These are phyloP conservation scores for Rachicladosporium sp. DNA, from an alignment of 2,329 filamentous ascomycete species.

Conservation along the genomic window DNA sequence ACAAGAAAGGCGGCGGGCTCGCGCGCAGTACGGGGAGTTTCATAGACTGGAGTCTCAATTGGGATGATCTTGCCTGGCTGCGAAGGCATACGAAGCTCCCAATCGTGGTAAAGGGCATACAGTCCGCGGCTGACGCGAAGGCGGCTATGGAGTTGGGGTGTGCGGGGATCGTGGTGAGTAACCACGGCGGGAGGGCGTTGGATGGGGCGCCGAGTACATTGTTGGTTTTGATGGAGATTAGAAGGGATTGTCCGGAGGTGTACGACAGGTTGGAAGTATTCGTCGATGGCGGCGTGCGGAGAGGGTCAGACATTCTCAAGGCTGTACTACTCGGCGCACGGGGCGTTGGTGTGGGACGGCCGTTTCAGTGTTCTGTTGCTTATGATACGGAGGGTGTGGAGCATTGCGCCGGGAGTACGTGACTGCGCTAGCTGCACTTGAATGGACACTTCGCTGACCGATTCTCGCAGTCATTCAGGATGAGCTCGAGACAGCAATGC, in stretches of 20 bases:
- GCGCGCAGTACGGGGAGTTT: conserved; percentile 43
- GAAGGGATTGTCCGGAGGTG: conserved; percentile 47
- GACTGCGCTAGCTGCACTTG: background rate
- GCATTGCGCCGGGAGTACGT: conserved; percentile 43
- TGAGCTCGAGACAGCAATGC: conserved; percentile 55
- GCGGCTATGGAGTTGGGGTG: conserved; percentile 31
- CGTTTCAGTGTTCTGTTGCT: conserved; percentile 46
- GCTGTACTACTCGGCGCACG: conserved; percentile 52
- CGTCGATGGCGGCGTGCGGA: conserved; percentile 51
- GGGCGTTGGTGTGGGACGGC: conserved; percentile 49
- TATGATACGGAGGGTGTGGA: conserved; percentile 45
- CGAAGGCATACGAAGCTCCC: conserved; percentile 39
- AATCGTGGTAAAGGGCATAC: conserved; percentile 34
- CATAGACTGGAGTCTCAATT: conserved; percentile 44
- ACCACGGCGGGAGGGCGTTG: conserved; percentile 41
- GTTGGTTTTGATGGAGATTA: conserved; percentile 49
- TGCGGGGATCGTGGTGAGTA: conserved; percentile 39
- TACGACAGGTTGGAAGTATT: conserved; percentile 50
- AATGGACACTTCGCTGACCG: background rate
- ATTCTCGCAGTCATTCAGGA: conserved; percentile 32
- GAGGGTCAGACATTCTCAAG: conserved; percentile 57
- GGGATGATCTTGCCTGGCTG: conserved; percentile 36
- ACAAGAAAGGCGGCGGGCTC: conserved; percentile 43
- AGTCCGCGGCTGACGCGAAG: conserved; percentile 29
- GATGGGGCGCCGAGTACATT: conserved; percentile 42